These are phyloP conservation scores for Chionographis japonica DNA, from an alignment of 106 monocot genomes.

Conservation along the genomic window DNA sequence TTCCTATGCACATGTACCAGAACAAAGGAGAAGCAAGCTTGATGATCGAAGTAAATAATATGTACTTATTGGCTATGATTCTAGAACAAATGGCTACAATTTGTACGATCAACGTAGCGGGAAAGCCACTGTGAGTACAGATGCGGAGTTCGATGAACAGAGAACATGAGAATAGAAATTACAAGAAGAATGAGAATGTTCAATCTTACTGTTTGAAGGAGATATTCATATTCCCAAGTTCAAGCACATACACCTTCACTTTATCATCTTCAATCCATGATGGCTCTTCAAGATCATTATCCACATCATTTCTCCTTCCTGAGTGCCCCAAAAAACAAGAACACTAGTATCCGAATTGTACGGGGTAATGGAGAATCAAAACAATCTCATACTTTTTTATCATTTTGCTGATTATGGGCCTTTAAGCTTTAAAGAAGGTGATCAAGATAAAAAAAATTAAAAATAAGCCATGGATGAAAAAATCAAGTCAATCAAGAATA, in stretches of 20 bases:
- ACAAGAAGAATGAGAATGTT: not conserved
- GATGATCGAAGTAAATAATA: not conserved
- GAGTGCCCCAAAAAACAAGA: not conserved
- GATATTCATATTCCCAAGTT: too few species aligned
- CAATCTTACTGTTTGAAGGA: too few species aligned
- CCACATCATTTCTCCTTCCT: too few species aligned
- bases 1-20: conserved; percentile 3
- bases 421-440: not conserved
- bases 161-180: not conserved
- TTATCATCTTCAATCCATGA: too few species aligned
- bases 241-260: too few species aligned
- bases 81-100: not conserved
- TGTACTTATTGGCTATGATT: not conserved
- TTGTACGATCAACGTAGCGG: not conserved
- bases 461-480: not conserved
- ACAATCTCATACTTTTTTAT: not conserved
- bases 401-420: not conserved
- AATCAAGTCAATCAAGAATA: too few species aligned
- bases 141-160: too few species aligned
- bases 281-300: too few species aligned
- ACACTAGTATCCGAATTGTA: not conserved
- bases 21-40: conserved; percentile 2
- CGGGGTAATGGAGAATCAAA: not conserved
- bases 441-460: not conserved
- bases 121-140: not conserved